Conservation (phyloP, 805 yeast genomes). For the Saccharomycopsis capsularis region DNA sequence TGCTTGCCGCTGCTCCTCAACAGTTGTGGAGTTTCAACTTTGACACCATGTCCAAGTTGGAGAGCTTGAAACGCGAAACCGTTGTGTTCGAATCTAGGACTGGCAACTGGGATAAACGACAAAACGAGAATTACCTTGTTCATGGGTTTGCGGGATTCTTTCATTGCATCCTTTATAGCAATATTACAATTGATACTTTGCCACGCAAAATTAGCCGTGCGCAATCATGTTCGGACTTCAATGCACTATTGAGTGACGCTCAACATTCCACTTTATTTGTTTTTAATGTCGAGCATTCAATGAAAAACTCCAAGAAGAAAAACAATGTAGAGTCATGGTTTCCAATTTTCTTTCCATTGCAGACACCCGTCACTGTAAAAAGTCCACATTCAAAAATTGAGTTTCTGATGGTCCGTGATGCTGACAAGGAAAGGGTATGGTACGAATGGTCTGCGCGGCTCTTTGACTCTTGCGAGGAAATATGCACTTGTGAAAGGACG, state of each 20-base stretch:
- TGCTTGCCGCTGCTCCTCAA: not conserved
- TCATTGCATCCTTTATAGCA: not conserved
- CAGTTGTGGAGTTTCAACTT: not conserved
- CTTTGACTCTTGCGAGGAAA: too few species aligned
- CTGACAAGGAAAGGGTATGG: conserved; percentile 43
- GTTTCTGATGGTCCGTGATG: not conserved
- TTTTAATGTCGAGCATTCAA: too few species aligned
- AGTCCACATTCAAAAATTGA: conserved; percentile 30
- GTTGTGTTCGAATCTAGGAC: not conserved
- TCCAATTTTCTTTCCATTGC: conserved; percentile 58
- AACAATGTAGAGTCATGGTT: conserved; percentile 56
- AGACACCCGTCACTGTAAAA: conserved; percentile 42
- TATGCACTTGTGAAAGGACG: too few species aligned
- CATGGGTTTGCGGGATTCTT: not conserved
- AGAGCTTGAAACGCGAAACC: not conserved
- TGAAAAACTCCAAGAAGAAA: too few species aligned
- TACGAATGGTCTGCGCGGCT: conserved; percentile 47
- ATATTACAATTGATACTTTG: not conserved
- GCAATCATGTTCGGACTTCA: not conserved
- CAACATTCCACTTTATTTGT: too few species aligned
- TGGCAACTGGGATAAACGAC: too few species aligned
- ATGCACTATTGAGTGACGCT: too few species aligned
- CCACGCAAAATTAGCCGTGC: not conserved
- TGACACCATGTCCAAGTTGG: not conserved
- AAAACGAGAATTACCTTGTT: too few species aligned